Evolutionary conservation across 345 rosid species (phyloP).

Genomic region (Lumnitzera racemosa): DNA sequence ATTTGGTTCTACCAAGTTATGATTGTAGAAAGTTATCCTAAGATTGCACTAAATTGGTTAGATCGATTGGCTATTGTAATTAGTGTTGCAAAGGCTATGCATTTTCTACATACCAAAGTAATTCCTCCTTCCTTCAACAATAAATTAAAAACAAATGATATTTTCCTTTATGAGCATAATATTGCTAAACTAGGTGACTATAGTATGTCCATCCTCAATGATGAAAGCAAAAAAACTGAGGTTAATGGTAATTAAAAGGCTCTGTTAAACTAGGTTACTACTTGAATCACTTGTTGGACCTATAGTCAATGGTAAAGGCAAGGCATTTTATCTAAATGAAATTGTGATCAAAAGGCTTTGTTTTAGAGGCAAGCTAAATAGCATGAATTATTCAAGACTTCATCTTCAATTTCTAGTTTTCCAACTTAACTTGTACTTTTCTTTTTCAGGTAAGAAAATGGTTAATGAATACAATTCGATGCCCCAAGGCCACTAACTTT

Average conservation of each 20-base stretch:
- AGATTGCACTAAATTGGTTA: conserved; percentile 47
- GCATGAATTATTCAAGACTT: conserved; percentile 33
- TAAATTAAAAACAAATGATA: conserved; percentile 50
- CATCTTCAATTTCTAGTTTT: no score
- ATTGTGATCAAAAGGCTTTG: conserved; percentile 78
- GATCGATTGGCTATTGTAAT: conserved; percentile 49
- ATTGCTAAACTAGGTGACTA: conserved; percentile 59
- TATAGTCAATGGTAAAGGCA: conserved; percentile 61
- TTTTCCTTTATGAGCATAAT: conserved; percentile 55
- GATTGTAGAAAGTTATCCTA: background rate
- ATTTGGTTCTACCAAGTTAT: no score
- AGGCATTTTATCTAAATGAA: conserved; percentile 76
- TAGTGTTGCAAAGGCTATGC: conserved; percentile 65
- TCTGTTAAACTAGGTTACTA: background rate
- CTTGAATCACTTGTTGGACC: conserved; percentile 95
- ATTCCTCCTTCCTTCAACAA: conserved; percentile 76
- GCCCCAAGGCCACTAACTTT: no score
- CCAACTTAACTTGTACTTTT: no score
- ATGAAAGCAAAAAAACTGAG: no score
- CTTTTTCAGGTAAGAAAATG: no score
- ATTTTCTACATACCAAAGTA: conserved; percentile 74
- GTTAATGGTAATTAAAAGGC: no score
- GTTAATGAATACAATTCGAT: no score
- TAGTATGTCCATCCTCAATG: conserved; percentile 1
- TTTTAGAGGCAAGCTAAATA: conserved; percentile 92